Evolutionary conservation across 345 rosid genomes (phyloP).

Genomic region (Punica granatum): DNA sequence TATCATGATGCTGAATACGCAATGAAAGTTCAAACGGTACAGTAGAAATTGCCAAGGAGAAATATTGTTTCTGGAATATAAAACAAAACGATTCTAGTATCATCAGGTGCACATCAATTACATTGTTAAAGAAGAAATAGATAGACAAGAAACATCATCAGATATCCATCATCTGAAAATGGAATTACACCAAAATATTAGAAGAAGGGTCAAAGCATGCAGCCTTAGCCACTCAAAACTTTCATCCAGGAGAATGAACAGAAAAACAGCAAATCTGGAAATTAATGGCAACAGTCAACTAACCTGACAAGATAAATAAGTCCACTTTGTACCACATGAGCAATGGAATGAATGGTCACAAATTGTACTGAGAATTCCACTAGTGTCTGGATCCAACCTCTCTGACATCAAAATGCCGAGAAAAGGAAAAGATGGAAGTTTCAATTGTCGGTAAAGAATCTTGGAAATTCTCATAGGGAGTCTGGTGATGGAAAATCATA

Average conservation of each 20-base stretch:
- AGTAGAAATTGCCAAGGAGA: neutral
- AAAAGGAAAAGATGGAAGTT: neutral
- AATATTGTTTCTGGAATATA: neutral
- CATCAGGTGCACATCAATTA: neutral
- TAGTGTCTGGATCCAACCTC: constrained; percentile 88
- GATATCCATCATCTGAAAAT: no score
- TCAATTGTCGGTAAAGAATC: neutral
- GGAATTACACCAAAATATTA: no score
- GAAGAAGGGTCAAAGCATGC: neutral
- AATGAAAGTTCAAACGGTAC: neutral
- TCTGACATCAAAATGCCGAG: constrained; percentile 27
- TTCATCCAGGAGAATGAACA: neutral
- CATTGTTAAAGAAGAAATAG: neutral
- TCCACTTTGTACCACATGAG: constrained; percentile 91
- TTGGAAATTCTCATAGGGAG: neutral
- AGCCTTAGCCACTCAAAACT: neutral
- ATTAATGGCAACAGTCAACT: constrained; percentile 11
- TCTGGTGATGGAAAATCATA: neutral
- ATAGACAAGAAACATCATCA: neutral
- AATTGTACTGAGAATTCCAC: constrained; percentile 72
- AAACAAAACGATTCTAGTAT: neutral
- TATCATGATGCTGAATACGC: neutral
- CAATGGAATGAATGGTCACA: constrained; percentile 98
- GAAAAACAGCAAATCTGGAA: neutral
- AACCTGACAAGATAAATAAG: constrained; percentile 85